Percentiles rank a stretch among this genome's conserved stretches.
Evolutionary conservation across 2,329 filamentous ascomycete species (phyloP).

Genomic region (Ramichloridium luteum): DNA sequence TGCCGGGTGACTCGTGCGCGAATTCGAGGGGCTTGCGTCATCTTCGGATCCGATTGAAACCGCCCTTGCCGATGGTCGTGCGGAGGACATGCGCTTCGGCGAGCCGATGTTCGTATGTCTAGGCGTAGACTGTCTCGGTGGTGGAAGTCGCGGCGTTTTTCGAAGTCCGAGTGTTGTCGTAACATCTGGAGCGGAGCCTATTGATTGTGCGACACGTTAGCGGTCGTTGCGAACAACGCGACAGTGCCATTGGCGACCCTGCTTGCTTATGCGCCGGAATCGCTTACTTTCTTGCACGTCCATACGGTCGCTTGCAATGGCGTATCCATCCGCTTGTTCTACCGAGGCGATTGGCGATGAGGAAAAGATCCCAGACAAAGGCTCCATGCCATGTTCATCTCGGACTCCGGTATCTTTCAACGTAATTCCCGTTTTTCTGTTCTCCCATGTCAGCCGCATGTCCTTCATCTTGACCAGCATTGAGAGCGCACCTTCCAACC

Average conservation of each 20-base stretch:
- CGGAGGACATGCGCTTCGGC: conserved; percentile 47
- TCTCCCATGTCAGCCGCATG: conserved; percentile 2
- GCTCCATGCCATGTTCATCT: conserved; percentile 87
- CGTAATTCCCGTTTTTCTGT: conserved; percentile 78
- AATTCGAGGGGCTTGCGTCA: conserved; percentile 7
- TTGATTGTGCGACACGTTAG: no score
- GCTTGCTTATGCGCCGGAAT: no score
- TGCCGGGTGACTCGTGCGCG: conserved; percentile 15
- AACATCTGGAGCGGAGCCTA: conserved; percentile 42
- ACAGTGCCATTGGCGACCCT: no score
- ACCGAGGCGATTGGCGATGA: conserved; percentile 49
- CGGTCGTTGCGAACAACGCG: no score
- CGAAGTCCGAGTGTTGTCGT: conserved; percentile 29
- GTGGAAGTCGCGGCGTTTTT: conserved; percentile 36
- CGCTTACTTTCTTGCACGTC: conserved; percentile 50
- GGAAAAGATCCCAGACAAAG: conserved; percentile 76
- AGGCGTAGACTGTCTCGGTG: conserved; percentile 45
- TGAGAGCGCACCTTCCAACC: conserved; percentile 21
- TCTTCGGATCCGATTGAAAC: conserved; percentile 6
- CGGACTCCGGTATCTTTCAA: conserved; percentile 65
- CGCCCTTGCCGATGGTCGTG: conserved; percentile 34
- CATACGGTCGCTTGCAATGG: conserved; percentile 29
- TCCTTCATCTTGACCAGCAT: background rate
- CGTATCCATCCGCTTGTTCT: conserved; percentile 13
- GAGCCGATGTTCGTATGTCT: conserved; percentile 51